Evolutionary conservation across 1,139 yeast genomes (phyloP).

Genomic region (Pichia sp.): DNA sequence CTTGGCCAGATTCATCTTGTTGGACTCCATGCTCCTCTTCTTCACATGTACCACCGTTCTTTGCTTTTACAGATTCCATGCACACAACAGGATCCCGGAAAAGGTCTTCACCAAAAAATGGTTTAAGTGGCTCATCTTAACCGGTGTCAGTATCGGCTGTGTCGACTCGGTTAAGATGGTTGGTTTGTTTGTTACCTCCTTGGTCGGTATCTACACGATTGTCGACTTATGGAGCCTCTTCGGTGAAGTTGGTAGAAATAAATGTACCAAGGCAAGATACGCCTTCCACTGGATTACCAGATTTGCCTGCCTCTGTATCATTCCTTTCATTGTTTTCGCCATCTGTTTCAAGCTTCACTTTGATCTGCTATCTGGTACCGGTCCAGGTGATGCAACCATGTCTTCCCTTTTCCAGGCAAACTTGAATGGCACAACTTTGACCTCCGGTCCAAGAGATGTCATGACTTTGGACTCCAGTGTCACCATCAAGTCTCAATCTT

Average conservation of each 20-base stretch:
- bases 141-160: constrained; percentile 75
- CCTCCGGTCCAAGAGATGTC: constrained; percentile 85
- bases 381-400: constrained; percentile 97
- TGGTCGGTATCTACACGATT: constrained; percentile 73
- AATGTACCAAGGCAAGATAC: constrained; percentile 46
- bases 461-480: constrained; percentile 72
- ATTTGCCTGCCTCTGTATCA: constrained; percentile 51
- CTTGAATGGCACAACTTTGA: constrained; percentile 71
- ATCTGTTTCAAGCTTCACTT: constrained; percentile 70
- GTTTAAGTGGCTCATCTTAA: constrained; percentile 88
- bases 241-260: constrained; percentile 45
- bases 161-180: constrained; percentile 85
- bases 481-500: constrained; percentile 85
- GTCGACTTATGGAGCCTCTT: constrained; percentile 69
- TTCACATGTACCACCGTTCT: constrained; percentile 84
- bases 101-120: constrained; percentile 67
- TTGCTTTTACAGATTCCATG: constrained; percentile 76
- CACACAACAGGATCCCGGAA: constrained; percentile 49
- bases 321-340: constrained; percentile 61
- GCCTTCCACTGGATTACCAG: constrained; percentile 63
- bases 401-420: constrained; percentile 95
- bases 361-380: constrained; percentile 64
- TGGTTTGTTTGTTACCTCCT: constrained; percentile 68
- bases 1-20: constrained; percentile 82
- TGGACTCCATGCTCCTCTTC: constrained; percentile 90